These are phyloP conservation scores for Exutisphaerella laricina DNA, from an alignment of 2,329 filamentous ascomycete genomes.

Conservation along the genomic window DNA sequence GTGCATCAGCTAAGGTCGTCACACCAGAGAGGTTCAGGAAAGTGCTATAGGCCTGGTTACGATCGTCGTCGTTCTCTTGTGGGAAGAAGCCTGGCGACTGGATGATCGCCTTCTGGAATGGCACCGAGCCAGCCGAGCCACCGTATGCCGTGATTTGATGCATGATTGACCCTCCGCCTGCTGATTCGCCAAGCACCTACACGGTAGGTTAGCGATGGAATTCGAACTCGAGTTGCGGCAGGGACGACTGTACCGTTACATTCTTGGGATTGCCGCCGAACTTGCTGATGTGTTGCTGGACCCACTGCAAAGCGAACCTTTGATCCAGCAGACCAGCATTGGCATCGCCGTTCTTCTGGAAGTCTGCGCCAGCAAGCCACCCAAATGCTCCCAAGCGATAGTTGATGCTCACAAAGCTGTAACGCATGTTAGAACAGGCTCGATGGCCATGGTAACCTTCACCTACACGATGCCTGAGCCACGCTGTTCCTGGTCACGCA, in stretches of 20 bases:
- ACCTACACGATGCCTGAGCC: constrained; percentile 1
- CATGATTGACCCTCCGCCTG: constrained; percentile 50
- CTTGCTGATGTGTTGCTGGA: constrained; percentile 37
- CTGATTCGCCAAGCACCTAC: constrained; percentile 46
- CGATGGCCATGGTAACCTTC: background rate
- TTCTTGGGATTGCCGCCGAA: constrained; percentile 7
- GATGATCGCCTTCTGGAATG: constrained; percentile 43
- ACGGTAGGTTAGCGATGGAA: too few species aligned
- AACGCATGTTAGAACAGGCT: too few species aligned
- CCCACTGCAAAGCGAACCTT: constrained; percentile 48
- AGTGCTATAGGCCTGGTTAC: constrained; percentile 37
- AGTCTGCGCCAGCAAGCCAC: constrained; percentile 37
- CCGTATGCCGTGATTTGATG: constrained; percentile 50
- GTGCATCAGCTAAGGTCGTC: constrained; percentile 41
- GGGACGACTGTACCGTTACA: constrained; percentile 2
- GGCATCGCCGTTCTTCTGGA: constrained; percentile 33
- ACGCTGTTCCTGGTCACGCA: constrained; percentile 8
- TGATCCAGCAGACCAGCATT: constrained; percentile 46
- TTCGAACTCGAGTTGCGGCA: too few species aligned
- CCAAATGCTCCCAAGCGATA: constrained; percentile 46
- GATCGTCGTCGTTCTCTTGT: constrained; percentile 29
- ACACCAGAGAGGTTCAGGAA: constrained; percentile 43
- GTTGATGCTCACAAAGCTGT: too few species aligned
- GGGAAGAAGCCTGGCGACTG: constrained; percentile 45
- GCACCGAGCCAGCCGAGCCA: constrained; percentile 37